Percentiles rank a stretch among this genome's conserved stretches.
These are phyloP conservation scores for Neofusicoccum umdonicola DNA, from an alignment of 2,329 filamentous ascomycete species.

Conservation along the genomic window DNA sequence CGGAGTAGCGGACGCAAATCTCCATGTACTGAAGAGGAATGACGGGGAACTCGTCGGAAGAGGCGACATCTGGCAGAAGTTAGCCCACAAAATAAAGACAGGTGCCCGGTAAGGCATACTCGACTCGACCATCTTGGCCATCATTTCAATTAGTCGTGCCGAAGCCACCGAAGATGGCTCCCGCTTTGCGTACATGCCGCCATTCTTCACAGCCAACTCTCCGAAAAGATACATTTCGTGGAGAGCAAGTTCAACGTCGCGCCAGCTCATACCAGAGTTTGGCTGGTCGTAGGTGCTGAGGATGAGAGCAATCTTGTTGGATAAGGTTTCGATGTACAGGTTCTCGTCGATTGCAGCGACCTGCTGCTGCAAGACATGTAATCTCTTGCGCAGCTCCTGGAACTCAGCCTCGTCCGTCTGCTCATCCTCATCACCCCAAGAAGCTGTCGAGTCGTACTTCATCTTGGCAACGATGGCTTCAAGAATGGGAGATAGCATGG, in stretches of 20 bases:
- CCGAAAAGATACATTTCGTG: constrained; percentile 96
- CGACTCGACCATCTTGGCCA: constrained; percentile 92
- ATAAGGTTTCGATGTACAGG: constrained; percentile 85
- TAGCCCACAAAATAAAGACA: not conserved
- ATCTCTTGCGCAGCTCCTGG: constrained; percentile 83
- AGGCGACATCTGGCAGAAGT: constrained; percentile 65
- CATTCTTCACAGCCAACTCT: constrained; percentile 85
- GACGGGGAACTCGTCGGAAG: constrained; percentile 76
- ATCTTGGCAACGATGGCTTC: constrained; percentile 94
- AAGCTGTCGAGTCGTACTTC: constrained; percentile 93
- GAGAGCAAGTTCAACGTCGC: constrained; percentile 88
- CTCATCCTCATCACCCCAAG: constrained; percentile 91
- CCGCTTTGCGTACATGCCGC: constrained; percentile 82
- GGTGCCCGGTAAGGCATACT: constrained; percentile 52
- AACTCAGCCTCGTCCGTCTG: constrained; percentile 97
- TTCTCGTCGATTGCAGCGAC: constrained; percentile 84
- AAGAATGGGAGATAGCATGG: constrained; percentile 81
- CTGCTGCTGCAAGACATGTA: constrained; percentile 89
- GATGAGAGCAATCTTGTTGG: constrained; percentile 80
- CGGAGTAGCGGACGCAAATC: constrained; percentile 89
- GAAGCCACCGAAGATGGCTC: constrained; percentile 76
- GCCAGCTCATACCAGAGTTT: constrained; percentile 75
- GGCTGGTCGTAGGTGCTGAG: constrained; percentile 64
- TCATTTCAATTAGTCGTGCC: constrained; percentile 83
- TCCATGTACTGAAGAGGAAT: constrained; percentile 98